Conservation (phyloP, 306 rosid genomes). For the Purshia tridentata region DNA sequence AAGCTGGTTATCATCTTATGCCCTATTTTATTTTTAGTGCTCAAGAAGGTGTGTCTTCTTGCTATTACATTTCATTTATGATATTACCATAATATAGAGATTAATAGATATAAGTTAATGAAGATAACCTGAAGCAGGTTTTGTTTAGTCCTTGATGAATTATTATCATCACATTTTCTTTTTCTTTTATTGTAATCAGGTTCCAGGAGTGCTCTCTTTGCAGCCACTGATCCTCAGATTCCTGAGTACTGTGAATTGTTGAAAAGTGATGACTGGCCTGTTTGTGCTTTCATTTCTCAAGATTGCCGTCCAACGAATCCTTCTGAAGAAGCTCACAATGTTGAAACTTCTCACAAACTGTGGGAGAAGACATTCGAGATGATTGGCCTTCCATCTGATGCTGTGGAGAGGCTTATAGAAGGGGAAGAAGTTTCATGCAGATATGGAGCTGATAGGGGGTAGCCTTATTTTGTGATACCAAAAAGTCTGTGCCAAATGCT, state of each 20-base stretch:
- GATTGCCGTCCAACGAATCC: constrained; percentile 87
- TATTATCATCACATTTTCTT: background rate
- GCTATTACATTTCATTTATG: constrained; percentile 5
- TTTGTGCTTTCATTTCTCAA: constrained; percentile 80
- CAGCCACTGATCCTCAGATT: constrained; percentile 94
- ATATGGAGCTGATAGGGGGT: constrained; percentile 48
- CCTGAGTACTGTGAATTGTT: constrained; percentile 81
- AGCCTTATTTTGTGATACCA: constrained; percentile 24
- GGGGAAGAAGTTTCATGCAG: constrained; percentile 71
- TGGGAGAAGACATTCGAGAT: constrained; percentile 94
- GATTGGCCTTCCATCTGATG: constrained; percentile 79
- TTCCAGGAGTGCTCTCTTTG: constrained; percentile 86
- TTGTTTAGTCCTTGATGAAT: background rate
- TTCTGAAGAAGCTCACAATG: constrained; percentile 85
- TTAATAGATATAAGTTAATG: background rate
- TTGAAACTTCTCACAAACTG: constrained; percentile 54
- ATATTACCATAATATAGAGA: background rate
- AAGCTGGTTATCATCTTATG: constrained; percentile 75
- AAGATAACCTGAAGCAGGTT: background rate
- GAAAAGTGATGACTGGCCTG: constrained; percentile 89
- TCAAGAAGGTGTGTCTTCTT: constrained; percentile 73
- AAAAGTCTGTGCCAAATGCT: constrained; percentile 5
- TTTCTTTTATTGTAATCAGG: constrained; percentile 36
- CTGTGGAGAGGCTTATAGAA: constrained; percentile 71
- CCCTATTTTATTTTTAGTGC: constrained; percentile 92